Percentiles rank a stretch among this genome's conserved stretches.
These are phyloP conservation scores for Seminavis robusta DNA, from an alignment of 108 stramenopile genomes.

Conservation along the genomic window DNA sequence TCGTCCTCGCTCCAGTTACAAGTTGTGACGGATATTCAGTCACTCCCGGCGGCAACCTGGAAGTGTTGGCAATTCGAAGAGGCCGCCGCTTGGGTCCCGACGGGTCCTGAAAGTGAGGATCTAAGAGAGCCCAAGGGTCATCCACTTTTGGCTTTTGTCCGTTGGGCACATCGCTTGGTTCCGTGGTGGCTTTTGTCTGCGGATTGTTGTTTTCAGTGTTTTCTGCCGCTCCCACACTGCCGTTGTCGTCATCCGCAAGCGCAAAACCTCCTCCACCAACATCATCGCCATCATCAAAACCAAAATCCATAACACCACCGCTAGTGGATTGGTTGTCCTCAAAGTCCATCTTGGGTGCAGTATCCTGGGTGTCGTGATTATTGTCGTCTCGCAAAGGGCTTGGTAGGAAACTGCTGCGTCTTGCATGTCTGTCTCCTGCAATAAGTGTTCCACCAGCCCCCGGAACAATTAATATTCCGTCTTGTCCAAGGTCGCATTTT, in stretches of 20 bases:
- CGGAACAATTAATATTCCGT: neutral
- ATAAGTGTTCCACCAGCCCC: neutral
- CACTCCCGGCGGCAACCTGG: slow-evolving; percentile 66
- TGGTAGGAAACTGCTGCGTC: too few species aligned
- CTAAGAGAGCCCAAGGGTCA: slow-evolving; percentile 84
- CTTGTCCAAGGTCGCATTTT: neutral
- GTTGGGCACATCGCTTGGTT: too few species aligned
- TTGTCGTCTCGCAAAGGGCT: too few species aligned
- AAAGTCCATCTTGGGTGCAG: too few species aligned
- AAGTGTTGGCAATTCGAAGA: slow-evolving; percentile 71
- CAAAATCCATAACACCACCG: slow-evolving; percentile 1
- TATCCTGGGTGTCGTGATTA: too few species aligned
- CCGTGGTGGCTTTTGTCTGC: neutral
- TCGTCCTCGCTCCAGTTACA: slow-evolving; percentile 69
- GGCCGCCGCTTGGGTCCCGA: slow-evolving; percentile 39
- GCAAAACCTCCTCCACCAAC: slow-evolving; percentile 35
- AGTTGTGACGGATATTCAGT: slow-evolving; percentile 53
- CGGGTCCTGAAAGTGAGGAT: slow-evolving; percentile 71
- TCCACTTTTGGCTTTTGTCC: slow-evolving; percentile 5
- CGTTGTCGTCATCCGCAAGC: slow-evolving; percentile 12
- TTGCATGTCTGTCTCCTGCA: too few species aligned
- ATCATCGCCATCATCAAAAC: slow-evolving; percentile 25
- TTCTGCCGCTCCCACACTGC: slow-evolving; percentile 7
- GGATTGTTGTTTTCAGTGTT: neutral
- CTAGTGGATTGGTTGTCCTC: neutral